These are phyloP conservation scores for Amylostereum areolatum DNA, from an alignment of 1,284 basidiomycete species.

Conservation along the genomic window DNA sequence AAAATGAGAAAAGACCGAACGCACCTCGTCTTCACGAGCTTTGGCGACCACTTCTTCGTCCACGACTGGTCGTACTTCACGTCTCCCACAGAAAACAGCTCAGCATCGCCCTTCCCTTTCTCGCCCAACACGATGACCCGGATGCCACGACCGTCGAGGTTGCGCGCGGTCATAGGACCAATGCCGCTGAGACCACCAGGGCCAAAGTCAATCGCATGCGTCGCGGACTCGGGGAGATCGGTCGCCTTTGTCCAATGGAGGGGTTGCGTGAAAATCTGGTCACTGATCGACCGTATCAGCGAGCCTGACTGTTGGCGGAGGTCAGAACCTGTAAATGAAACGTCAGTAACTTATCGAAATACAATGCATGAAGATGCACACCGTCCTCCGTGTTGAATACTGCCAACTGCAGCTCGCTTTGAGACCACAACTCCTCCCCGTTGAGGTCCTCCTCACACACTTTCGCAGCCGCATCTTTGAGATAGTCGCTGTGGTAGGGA, in stretches of 20 bases:
- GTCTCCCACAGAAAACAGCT: constrained; percentile 68
- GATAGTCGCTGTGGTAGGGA: constrained; percentile 91
- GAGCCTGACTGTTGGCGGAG: constrained; percentile 62
- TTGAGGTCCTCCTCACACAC: constrained; percentile 69
- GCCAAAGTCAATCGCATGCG: constrained; percentile 95
- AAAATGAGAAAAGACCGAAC: constrained; percentile 10
- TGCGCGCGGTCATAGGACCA: constrained; percentile 85
- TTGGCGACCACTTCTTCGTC: constrained; percentile 84
- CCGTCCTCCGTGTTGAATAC: constrained; percentile 93
- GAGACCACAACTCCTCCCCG: constrained; percentile 78
- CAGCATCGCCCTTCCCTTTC: constrained; percentile 79
- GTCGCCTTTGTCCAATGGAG: constrained; percentile 94
- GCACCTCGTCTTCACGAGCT: constrained; percentile 85
- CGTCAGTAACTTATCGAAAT: constrained; percentile 6
- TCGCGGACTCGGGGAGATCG: constrained; percentile 82
- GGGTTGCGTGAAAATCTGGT: constrained; percentile 89
- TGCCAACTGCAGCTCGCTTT: constrained; percentile 71
- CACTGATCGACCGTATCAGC: constrained; percentile 74
- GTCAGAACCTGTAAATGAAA: constrained; percentile 62
- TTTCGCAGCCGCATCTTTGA: constrained; percentile 73
- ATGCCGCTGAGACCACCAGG: constrained; percentile 93
- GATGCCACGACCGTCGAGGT: constrained; percentile 90
- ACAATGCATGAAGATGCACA: constrained; percentile 30
- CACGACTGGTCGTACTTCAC: constrained; percentile 85
- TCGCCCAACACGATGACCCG: constrained; percentile 85